Percentiles rank a stretch among this genome's conserved stretches.
Conservation (phyloP, 2,329 filamentous ascomycete genomes). For the Celoporthe dispersa region DNA sequence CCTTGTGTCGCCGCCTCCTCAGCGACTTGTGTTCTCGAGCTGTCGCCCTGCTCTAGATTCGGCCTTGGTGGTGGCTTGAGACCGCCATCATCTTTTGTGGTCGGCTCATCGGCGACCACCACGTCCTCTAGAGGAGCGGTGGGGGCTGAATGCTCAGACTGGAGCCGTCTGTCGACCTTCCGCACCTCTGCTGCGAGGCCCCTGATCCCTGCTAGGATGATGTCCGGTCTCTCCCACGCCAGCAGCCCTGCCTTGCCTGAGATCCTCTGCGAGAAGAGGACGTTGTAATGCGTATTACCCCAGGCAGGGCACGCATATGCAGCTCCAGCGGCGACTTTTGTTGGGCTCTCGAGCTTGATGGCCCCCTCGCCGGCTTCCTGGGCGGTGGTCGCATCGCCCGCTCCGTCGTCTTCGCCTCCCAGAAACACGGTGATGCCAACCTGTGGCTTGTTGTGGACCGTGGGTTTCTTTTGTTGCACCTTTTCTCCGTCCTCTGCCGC, state of each 20-base stretch:
- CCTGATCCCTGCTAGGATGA: constrained; percentile 48
- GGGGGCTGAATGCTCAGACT: constrained; percentile 31
- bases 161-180: constrained; percentile 44
- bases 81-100: constrained; percentile 2
- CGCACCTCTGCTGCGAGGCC: constrained; percentile 47
- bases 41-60: constrained; percentile 26
- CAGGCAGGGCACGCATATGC: constrained; percentile 54
- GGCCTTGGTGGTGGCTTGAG: constrained; percentile 25
- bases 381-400: constrained; percentile 33
- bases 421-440: constrained; percentile 55
- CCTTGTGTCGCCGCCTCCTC: constrained; percentile 6
- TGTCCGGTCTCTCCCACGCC: constrained; percentile 53
- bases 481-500: constrained; percentile 38
- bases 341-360: constrained; percentile 28
- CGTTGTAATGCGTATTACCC: constrained; percentile 49
- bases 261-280: constrained; percentile 47
- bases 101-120: constrained; percentile 30
- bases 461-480: constrained; percentile 9
- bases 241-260: constrained; percentile 49
- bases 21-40: constrained; percentile 24
- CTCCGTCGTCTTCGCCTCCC: constrained; percentile 42
- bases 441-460: constrained; percentile 13
- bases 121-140: constrained; percentile 41
- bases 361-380: constrained; percentile 33
- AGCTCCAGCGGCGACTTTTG: constrained; percentile 14